A percentile compares a stretch with the other conserved stretches of the same genome.
Conservation (phyloP, 768 basidiomycete species). For the Xerocomus brunneocitrinus region DNA sequence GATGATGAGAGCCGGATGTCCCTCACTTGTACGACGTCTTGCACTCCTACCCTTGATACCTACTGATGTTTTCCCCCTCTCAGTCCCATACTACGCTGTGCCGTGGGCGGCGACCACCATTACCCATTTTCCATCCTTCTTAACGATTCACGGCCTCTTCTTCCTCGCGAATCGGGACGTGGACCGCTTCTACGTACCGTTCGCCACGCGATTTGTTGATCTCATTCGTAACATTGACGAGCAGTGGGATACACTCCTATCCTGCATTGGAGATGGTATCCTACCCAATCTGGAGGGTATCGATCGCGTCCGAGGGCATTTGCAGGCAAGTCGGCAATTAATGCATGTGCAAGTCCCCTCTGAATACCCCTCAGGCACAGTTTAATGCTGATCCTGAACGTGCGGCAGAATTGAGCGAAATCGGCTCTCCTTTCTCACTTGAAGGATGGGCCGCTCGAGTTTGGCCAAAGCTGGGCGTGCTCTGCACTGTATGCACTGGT, state of each 20-base stretch:
- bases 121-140: slow-evolving; percentile 8
- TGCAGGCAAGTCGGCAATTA: slow-evolving; percentile 9
- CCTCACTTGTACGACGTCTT: too few relatives aligned
- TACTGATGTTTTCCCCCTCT: too few relatives aligned
- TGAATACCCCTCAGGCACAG: not conserved
- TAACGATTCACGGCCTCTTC: slow-evolving; percentile 20
- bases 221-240: too few relatives aligned
- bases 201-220: too few relatives aligned
- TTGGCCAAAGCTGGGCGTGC: too few relatives aligned
- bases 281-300: slow-evolving; percentile 14
- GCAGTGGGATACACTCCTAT: not conserved
- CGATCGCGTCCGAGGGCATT: slow-evolving; percentile 7
- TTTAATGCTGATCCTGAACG: slow-evolving; percentile 8
- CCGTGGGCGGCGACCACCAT: slow-evolving; percentile 16
- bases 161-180: slow-evolving; percentile 2
- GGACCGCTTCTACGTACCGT: too few relatives aligned
- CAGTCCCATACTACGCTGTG: slow-evolving; percentile 8
- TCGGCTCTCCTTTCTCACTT: too few relatives aligned
- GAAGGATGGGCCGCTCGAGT: too few relatives aligned
- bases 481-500: too few relatives aligned
- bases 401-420: too few relatives aligned
- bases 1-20: too few relatives aligned
- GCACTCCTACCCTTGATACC: too few relatives aligned
- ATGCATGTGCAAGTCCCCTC: not conserved
- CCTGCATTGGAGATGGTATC: slow-evolving; percentile 10